These are phyloP conservation scores for Collybia nuda DNA, from an alignment of 768 basidiomycete species.

Conservation along the genomic window DNA sequence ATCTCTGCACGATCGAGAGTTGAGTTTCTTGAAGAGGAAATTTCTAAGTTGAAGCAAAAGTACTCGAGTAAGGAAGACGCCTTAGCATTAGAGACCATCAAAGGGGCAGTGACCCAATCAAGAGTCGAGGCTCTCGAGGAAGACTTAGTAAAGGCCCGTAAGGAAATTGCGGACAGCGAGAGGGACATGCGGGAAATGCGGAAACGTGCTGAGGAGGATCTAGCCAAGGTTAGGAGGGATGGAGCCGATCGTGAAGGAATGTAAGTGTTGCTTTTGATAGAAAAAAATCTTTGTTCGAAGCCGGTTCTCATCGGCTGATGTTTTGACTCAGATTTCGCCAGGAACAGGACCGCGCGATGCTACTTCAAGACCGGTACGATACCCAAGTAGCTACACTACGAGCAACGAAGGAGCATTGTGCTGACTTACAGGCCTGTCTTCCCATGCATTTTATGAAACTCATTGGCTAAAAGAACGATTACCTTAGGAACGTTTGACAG, in stretches of 20 bases:
- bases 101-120: not conserved
- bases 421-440: constrained; percentile 11
- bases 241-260: not conserved
- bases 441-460: not conserved
- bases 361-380: constrained; percentile 32
- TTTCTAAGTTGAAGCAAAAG: not conserved
- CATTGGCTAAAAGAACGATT: not conserved
- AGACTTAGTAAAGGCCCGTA: not conserved
- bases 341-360: constrained; percentile 5
- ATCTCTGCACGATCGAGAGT: too few species aligned
- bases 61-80: not conserved
- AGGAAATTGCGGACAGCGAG: not conserved
- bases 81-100: not conserved
- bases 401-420: constrained; percentile 35
- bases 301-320: not conserved
- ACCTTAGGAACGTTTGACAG: constrained; percentile 36
- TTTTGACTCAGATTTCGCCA: not conserved
- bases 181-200: constrained; percentile 16
- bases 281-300: too few species aligned
- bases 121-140: not conserved
- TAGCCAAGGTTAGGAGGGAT: not conserved
- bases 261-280: not conserved
- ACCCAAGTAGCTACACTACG: constrained; percentile 41
- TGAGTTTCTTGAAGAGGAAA: too few species aligned
- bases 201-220: constrained; percentile 7